A percentile compares a stretch with the other conserved stretches of the same genome.
These are phyloP conservation scores for Trifolium fragiferum DNA, from an alignment of 306 rosid species.

Conservation along the genomic window DNA sequence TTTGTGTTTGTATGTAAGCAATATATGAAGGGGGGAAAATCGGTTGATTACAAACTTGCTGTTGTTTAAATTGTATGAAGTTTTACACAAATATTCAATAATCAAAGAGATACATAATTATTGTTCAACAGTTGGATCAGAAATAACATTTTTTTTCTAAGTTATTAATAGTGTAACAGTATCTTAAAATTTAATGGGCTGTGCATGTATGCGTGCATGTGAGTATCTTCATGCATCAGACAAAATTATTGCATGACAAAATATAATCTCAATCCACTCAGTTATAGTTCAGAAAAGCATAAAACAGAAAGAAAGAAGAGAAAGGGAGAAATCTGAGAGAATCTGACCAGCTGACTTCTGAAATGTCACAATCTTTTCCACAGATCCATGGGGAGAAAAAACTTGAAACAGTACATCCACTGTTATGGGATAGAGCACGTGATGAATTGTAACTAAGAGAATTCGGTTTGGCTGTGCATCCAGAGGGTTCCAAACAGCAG, in stretches of 20 bases:
- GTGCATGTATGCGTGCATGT: not conserved
- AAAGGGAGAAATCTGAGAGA: conserved; percentile 73
- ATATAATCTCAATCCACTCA: conserved; percentile 31
- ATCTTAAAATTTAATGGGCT: not conserved
- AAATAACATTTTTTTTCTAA: not conserved
- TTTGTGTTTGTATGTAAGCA: not conserved
- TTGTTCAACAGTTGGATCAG: conserved; percentile 13
- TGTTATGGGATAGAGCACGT: conserved; percentile 98
- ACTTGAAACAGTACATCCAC: conserved; percentile 99
- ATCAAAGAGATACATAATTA: not conserved
- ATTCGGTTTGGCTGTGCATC: conserved; percentile 98
- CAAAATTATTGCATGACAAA: conserved; percentile 28
- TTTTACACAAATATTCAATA: not conserved
- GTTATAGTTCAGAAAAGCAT: conserved; percentile 30
- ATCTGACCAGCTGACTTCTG: conserved; percentile 99
- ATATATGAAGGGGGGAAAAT: not conserved
- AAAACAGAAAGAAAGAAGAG: conserved; percentile 52
- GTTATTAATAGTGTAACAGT: not conserved
- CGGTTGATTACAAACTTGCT: not conserved
- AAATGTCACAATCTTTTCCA: conserved; percentile 98
- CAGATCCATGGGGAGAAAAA: conserved; percentile 96
- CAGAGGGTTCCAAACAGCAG: conserved; percentile 72
- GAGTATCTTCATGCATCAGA: conserved; percentile 5
- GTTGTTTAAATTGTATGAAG: not conserved
- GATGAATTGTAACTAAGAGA: conserved; percentile 98